Evolutionary conservation across 2,329 filamentous ascomycete genomes (phyloP).

Genomic region (Fusarium sp.): DNA sequence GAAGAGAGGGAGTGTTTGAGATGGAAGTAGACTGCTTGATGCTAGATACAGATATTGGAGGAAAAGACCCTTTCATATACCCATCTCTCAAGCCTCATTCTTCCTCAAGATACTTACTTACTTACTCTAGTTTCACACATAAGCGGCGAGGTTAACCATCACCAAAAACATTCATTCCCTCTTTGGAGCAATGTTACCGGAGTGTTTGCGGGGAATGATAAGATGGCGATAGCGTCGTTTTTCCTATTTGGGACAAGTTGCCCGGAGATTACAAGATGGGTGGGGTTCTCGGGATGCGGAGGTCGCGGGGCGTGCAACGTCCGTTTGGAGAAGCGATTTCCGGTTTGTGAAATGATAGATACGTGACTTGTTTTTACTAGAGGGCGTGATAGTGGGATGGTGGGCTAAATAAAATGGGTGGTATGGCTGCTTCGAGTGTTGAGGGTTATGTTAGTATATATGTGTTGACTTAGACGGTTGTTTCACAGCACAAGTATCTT

Average conservation of each 20-base stretch:
- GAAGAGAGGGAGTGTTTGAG: background rate
- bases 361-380: background rate
- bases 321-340: slow-evolving; percentile 27
- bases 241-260: slow-evolving; percentile 33
- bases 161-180: background rate
- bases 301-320: background rate
- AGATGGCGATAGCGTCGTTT: slow-evolving; percentile 24
- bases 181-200: slow-evolving; percentile 32
- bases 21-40: background rate
- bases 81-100: background rate
- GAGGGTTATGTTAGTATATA: background rate
- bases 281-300: slow-evolving; percentile 4
- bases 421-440: background rate
- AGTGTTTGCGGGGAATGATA: slow-evolving; percentile 8
- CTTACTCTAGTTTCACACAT: background rate
- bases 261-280: slow-evolving; percentile 4
- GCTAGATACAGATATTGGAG: background rate
- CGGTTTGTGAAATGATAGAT: slow-evolving; percentile 8
- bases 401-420: slow-evolving; percentile 17
- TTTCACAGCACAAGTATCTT: background rate
- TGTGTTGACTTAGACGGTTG: slow-evolving; percentile 14
- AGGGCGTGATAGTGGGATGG: background rate
- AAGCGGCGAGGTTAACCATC: background rate
- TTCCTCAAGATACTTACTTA: background rate
- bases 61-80: slow-evolving; percentile 22